A percentile compares a stretch with the other conserved stretches of the same genome.
Evolutionary conservation across 805 yeast species (phyloP).

Genomic region (Blastobotrys parvus): DNA sequence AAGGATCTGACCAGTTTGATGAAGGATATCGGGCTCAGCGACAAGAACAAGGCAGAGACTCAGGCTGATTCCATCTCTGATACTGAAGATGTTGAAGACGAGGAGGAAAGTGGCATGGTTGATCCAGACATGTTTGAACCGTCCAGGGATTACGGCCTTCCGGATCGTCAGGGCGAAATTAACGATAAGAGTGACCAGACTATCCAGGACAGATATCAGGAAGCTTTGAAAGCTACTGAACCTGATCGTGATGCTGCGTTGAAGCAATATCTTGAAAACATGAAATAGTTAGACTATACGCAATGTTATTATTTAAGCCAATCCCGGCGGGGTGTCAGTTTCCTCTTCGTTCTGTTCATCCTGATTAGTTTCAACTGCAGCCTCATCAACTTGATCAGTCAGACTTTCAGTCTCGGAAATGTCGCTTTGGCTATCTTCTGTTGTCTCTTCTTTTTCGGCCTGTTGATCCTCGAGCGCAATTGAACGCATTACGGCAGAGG

Average conservation of each 20-base stretch:
- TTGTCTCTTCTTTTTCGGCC: no score
- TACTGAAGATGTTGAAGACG: constrained; percentile 36
- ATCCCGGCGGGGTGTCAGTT: not conserved
- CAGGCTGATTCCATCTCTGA: constrained; percentile 49
- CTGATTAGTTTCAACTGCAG: no score
- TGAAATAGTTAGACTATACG: not conserved
- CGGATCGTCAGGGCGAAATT: constrained; percentile 14
- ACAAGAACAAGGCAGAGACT: constrained; percentile 28
- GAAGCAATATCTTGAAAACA: not conserved
- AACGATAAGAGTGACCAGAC: constrained; percentile 24
- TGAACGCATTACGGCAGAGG: no score
- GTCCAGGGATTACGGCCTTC: constrained; percentile 13
- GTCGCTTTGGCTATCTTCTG: not conserved
- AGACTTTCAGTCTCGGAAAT: not conserved
- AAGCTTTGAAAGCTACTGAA: constrained; percentile 39
- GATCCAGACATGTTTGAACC: constrained; percentile 24
- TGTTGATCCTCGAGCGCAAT: no score
- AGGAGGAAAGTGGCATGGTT: constrained; percentile 29
- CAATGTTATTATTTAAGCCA: not conserved
- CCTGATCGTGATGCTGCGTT: not conserved
- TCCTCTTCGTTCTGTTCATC: no score
- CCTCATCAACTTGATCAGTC: no score
- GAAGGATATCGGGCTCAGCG: constrained; percentile 74
- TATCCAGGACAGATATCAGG: constrained; percentile 62
- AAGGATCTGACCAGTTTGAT: constrained; percentile 63